Evolutionary conservation across 805 yeast genomes (phyloP), one percentile per base, ranked within the genome.

Genomic region (Wickerhamiella siamensis): DNA sequence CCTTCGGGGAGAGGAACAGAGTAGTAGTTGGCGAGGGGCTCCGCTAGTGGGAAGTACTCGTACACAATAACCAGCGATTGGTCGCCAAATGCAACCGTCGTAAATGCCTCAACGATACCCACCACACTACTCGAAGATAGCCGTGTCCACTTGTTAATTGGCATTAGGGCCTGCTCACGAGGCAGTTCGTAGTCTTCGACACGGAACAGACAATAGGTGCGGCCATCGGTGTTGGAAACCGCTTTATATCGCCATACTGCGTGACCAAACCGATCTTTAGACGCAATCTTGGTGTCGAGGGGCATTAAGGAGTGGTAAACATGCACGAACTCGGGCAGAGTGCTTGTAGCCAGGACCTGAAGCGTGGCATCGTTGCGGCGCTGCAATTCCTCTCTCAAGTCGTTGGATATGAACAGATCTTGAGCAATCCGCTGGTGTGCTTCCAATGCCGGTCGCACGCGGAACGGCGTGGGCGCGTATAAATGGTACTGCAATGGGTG

Each of bases 401-500:
- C 70, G 50, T 73, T 73, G 8, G 86, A 75, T 9, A 88, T 71
- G 56, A 87, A 87, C 53, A 91, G 66, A 43, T 70, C 71, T 42
- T 73, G 72, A 2, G 78, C 72, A 26, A 74, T 75, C 34, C 84
- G 71, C 60, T 86, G 87, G 56, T 86, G 76, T 1, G 83, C 74
- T 38, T 71, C 69, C 47, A 81, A 63, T 12, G 77, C 75, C 16
- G 32, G 29, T 16, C 45, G 48, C 39, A 31, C 31, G 8, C 57
- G 49, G 41, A 86, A 87, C 8, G 95, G 88, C 24, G 75, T 71
- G 2, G 96, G 96, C 0, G 95, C 91, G 61, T 88, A 87, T 32
- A 84, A 62, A 60, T 87, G 95, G 57, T 83, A 82, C 53, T 84
- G 84, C 35, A 83, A 62, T 50, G 63, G 60, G 36, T 52, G 50